These are phyloP conservation scores for Tarenaya hassleriana DNA, from an alignment of 345 rosid species.

Conservation along the genomic window DNA sequence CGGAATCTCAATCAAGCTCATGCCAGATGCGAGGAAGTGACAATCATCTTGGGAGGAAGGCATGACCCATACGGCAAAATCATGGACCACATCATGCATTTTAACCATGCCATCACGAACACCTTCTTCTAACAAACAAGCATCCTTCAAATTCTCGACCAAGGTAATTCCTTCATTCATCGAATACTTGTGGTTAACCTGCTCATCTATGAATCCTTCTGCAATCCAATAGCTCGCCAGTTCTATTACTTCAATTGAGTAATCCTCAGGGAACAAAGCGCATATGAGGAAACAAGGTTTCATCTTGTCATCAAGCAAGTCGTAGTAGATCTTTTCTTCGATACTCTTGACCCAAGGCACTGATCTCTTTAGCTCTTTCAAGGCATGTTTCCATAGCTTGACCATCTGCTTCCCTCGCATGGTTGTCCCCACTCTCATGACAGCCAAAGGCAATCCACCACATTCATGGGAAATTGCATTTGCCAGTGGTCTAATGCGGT, in stretches of 20 bases:
- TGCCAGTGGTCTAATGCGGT: slow-evolving; percentile 28
- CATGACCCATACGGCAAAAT: slow-evolving; percentile 39
- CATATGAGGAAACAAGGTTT: slow-evolving; percentile 43
- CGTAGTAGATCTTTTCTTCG: slow-evolving; percentile 37
- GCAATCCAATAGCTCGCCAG: slow-evolving; percentile 39
- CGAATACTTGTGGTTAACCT: slow-evolving; percentile 21
- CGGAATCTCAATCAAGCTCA: slow-evolving; percentile 22
- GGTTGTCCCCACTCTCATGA: slow-evolving; percentile 34
- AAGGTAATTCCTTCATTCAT: slow-evolving; percentile 32
- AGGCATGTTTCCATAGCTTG: slow-evolving; percentile 36
- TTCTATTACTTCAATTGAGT: slow-evolving; percentile 31
- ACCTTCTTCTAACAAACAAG: slow-evolving; percentile 40
- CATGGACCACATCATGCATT: slow-evolving; percentile 47
- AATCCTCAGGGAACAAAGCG: slow-evolving; percentile 39
- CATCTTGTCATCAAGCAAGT: slow-evolving; percentile 17
- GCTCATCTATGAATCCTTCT: slow-evolving; percentile 34
- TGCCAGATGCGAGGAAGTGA: slow-evolving; percentile 32
- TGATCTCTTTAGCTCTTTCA: slow-evolving; percentile 30
- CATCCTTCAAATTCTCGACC: slow-evolving; percentile 40
- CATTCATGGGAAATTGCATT: slow-evolving; percentile 30
- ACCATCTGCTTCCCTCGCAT: slow-evolving; percentile 30
- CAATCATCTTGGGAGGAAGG: slow-evolving; percentile 17
- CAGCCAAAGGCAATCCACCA: slow-evolving; percentile 44
- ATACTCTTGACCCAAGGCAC: slow-evolving; percentile 24
- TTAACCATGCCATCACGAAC: slow-evolving; percentile 28